A percentile compares a stretch with the other conserved stretches of the same genome.
phyloP scores from a whole-genome alignment of 73 alveolate species.

The Tetrahymena borealis region DNA sequence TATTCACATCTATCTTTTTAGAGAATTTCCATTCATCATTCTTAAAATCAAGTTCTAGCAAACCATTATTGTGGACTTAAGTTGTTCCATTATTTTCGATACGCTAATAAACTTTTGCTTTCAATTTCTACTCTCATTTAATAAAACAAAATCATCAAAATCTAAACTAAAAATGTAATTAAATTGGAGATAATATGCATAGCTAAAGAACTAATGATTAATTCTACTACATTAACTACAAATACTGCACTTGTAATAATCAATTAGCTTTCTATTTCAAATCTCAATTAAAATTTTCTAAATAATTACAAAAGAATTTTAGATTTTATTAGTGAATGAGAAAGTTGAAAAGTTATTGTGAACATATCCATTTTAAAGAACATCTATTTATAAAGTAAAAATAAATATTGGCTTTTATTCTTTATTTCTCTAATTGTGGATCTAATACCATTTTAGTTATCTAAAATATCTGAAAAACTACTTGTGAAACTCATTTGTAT shows the following conservation, averaged over 20 bases:
- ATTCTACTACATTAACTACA: neutral
- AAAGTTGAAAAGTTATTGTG: neutral
- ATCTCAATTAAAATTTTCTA: neutral
- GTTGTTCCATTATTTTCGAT: neutral
- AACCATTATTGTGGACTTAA: neutral
- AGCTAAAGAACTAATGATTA: neutral
- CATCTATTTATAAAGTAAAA: neutral
- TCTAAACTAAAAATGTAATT: neutral
- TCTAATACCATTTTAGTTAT: neutral
- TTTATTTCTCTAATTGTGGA: neutral
- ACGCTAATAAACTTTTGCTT: neutral
- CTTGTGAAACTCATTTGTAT: neutral
- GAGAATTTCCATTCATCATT: neutral
- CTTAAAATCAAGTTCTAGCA: neutral
- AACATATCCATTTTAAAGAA: neutral
- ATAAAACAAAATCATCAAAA: neutral
- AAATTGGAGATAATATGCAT: no score
- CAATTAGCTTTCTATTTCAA: neutral
- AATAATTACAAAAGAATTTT: neutral
- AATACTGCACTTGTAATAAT: neutral
- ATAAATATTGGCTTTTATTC: neutral
- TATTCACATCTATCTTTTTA: neutral
- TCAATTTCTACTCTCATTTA: neutral
- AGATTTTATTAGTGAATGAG: neutral
- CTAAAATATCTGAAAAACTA: neutral